Conservation (phyloP, 2,329 filamentous ascomycete genomes). For the Davidsoniella eucalypti region DNA sequence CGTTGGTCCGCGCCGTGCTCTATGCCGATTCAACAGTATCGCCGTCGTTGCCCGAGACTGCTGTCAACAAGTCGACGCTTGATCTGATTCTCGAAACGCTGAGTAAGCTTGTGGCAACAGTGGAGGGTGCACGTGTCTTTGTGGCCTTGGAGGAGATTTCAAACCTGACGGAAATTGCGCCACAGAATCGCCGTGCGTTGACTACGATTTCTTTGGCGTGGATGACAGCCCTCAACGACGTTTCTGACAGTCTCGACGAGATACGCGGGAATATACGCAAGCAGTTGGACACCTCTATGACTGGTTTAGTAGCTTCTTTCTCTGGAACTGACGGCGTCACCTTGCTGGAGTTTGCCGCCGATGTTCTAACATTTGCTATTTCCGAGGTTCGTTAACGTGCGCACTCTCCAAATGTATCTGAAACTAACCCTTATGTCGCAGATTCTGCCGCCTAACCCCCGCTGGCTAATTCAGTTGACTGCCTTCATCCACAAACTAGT, state of each 20-base stretch:
- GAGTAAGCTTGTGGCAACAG: slow-evolving; percentile 34
- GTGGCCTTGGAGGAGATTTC: slow-evolving; percentile 33
- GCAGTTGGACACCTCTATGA: slow-evolving; percentile 32
- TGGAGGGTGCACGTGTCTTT: slow-evolving; percentile 33
- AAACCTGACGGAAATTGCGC: slow-evolving; percentile 39
- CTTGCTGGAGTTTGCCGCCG: slow-evolving; percentile 38
- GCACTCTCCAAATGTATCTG: not conserved
- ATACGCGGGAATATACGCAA: slow-evolving; percentile 16
- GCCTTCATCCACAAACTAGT: slow-evolving; percentile 36
- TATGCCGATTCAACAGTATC: slow-evolving; percentile 16
- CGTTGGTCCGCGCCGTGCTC: slow-evolving; percentile 35
- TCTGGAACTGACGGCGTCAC: slow-evolving; percentile 43
- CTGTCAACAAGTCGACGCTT: slow-evolving; percentile 23
- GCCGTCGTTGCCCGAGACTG: not conserved
- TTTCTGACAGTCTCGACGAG: not conserved
- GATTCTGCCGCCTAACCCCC: slow-evolving; percentile 31
- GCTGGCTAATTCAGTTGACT: slow-evolving; percentile 35
- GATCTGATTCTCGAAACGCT: slow-evolving; percentile 39
- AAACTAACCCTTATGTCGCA: slow-evolving; percentile 17
- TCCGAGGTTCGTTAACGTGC: slow-evolving; percentile 25
- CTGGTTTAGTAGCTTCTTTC: slow-evolving; percentile 34
- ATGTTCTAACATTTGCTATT: slow-evolving; percentile 32
- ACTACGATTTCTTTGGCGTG: slow-evolving; percentile 41
- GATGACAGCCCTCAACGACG: slow-evolving; percentile 28
- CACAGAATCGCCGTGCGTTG: slow-evolving; percentile 34